Evolutionary conservation across 164 flowering plant species (phyloP).

Genomic region (Litsea cubeba): DNA sequence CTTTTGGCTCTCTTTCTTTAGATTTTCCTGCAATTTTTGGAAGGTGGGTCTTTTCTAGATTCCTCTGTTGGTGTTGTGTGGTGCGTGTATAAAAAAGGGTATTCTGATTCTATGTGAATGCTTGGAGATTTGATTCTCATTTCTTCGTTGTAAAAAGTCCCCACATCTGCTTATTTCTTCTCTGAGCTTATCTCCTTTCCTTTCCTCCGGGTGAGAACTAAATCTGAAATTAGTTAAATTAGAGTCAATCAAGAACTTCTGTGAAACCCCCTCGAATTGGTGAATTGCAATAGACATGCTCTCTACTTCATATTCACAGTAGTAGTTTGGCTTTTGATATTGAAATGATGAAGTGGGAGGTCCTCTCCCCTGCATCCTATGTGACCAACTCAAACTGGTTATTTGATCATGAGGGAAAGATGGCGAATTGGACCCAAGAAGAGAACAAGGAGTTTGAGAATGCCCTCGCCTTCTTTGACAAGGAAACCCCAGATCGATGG

Average conservation of each 20-base stretch:
- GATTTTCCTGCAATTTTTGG: constrained; percentile 14
- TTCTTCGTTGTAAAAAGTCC: constrained; percentile 16
- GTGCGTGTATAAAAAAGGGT: constrained; percentile 17
- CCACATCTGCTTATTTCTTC: constrained; percentile 20
- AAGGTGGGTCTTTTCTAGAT: constrained; percentile 41
- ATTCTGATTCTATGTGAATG: constrained; percentile 37
- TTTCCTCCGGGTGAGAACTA: background rate
- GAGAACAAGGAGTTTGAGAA: constrained; percentile 76
- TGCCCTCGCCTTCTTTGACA: constrained; percentile 59
- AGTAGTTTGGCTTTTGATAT: constrained; percentile 9
- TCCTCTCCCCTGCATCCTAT: constrained; percentile 35
- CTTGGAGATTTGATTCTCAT: constrained; percentile 22
- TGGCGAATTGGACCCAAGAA: constrained; percentile 56
- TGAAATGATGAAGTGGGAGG: constrained; percentile 51
- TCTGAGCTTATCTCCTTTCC: constrained; percentile 9
- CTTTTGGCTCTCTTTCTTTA: constrained; percentile 12
- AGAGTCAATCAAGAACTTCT: background rate
- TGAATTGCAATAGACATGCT: background rate
- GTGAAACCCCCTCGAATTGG: background rate
- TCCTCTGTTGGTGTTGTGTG: constrained; percentile 27
- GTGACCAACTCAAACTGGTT: constrained; percentile 40
- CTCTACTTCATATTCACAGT: background rate
- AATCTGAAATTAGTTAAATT: background rate
- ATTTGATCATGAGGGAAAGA: constrained; percentile 33
- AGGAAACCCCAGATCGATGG: constrained; percentile 73